These are phyloP conservation scores for Oryza longistaminata DNA, from an alignment of 176 grass and related monocot genomes.

Conservation along the genomic window DNA sequence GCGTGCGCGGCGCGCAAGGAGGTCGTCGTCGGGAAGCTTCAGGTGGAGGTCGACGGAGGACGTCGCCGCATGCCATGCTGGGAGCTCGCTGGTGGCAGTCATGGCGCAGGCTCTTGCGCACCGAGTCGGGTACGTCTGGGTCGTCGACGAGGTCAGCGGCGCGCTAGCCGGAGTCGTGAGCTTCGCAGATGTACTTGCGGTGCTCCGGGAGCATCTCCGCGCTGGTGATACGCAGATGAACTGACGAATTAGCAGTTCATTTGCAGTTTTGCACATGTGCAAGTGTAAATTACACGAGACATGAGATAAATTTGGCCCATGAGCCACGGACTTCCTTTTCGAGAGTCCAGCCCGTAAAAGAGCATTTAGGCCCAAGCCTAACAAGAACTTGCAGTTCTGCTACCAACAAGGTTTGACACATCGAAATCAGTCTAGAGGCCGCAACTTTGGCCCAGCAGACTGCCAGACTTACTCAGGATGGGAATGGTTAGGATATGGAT, in stretches of 20 bases:
- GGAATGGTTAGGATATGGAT: no score
- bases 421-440: not conserved
- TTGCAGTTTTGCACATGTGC: not conserved
- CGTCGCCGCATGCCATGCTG: constrained; percentile 61
- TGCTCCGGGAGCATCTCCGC: constrained; percentile 62
- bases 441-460: not conserved
- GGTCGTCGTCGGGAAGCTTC: constrained; percentile 42
- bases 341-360: not conserved
- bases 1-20: not conserved
- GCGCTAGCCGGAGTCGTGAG: constrained; percentile 65
- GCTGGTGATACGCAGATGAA: constrained; percentile 6
- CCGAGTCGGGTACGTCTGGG: constrained; percentile 84
- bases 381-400: not conserved
- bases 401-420: not conserved
- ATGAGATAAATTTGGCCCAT: not conserved
- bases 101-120: constrained; percentile 83
- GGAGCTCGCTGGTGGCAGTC: constrained; percentile 80
- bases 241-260: not conserved
- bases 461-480: no score
- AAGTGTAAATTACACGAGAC: not conserved
- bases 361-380: not conserved
- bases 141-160: constrained; percentile 55
- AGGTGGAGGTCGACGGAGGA: constrained; percentile 51
- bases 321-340: not conserved
- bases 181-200: constrained; percentile 63